Percentiles rank a stretch among this genome's conserved stretches.
These are phyloP conservation scores for Penicillium diatomitis DNA, from an alignment of 495 filamentous ascomycete species.

Conservation along the genomic window DNA sequence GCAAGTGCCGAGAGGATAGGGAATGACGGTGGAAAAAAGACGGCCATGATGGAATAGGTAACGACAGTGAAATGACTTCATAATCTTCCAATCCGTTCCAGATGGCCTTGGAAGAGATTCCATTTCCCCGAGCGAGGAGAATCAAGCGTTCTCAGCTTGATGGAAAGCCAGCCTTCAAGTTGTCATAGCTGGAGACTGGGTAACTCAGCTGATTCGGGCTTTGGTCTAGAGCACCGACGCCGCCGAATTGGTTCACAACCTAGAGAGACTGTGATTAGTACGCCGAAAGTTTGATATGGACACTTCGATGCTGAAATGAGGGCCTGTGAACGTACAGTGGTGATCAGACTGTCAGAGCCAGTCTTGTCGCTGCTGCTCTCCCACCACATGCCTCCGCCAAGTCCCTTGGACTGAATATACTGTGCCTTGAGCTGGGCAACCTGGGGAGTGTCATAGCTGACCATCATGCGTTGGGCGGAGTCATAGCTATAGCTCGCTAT, in stretches of 20 bases:
- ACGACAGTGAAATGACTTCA: too few relatives aligned
- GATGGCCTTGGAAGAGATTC: too few relatives aligned
- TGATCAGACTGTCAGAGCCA: constrained; percentile 50
- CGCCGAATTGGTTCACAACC: constrained; percentile 24
- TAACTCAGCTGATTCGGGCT: constrained; percentile 26
- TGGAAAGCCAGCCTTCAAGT: constrained; percentile 21
- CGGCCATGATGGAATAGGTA: too few relatives aligned
- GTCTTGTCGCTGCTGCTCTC: constrained; percentile 66
- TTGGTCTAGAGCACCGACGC: constrained; percentile 15
- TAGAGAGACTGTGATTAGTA: not conserved
- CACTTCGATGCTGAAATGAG: not conserved
- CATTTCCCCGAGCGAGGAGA: not conserved
- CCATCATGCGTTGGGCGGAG: constrained; percentile 41
- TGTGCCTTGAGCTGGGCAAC: constrained; percentile 52
- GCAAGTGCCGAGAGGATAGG: too few relatives aligned
- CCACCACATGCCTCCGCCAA: constrained; percentile 90
- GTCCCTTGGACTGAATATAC: constrained; percentile 52
- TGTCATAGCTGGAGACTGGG: constrained; percentile 23
- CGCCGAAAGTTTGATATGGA: not conserved
- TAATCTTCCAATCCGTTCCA: too few relatives aligned
- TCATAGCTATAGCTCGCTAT: constrained; percentile 67
- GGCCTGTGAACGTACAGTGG: constrained; percentile 33
- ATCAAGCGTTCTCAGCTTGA: not conserved
- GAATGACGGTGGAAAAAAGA: too few relatives aligned
- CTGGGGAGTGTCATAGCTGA: constrained; percentile 66